phyloP scores from a whole-genome alignment of 179 eudicot species.

The Amaranthus tricolor region DNA sequence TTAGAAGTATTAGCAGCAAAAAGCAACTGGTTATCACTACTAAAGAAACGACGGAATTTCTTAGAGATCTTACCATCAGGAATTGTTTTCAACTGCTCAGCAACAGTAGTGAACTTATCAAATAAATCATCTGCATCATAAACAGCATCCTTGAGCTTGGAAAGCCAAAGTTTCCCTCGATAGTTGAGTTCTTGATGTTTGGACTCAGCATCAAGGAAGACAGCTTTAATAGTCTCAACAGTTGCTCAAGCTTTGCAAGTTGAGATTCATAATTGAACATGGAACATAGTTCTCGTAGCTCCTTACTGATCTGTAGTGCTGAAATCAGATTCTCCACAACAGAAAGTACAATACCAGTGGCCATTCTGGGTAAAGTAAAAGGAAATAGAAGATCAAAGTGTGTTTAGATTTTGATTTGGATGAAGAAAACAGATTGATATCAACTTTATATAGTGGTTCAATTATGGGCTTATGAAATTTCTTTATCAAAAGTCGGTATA shows the following conservation, averaged over 20 bases:
- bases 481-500: too few relatives aligned
- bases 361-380: neutral
- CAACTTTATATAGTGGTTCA: too few relatives aligned
- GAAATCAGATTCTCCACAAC: neutral
- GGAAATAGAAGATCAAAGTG: too few relatives aligned
- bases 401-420: too few relatives aligned
- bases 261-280: conserved; percentile 8
- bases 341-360: conserved; percentile 4
- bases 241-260: conserved; percentile 8
- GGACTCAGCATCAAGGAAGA: conserved; percentile 20
- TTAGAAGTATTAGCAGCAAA: neutral
- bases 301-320: conserved; percentile 1
- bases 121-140: conserved; percentile 27
- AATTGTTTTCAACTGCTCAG: neutral
- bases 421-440: too few relatives aligned
- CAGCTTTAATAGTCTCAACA: conserved; percentile 22
- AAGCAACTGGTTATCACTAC: neutral
- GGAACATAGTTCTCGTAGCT: conserved; percentile 1
- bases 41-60: conserved; percentile 18
- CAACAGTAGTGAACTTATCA: conserved; percentile 25
- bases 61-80: neutral
- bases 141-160: conserved; percentile 24
- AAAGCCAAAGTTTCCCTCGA: conserved; percentile 16
- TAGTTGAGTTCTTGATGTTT: conserved; percentile 1
- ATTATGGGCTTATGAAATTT: too few relatives aligned